A percentile compares a stretch with the other conserved stretches of the same genome.
Conservation (phyloP, 1,284 basidiomycete species). For the Leccinum pachyderme region DNA sequence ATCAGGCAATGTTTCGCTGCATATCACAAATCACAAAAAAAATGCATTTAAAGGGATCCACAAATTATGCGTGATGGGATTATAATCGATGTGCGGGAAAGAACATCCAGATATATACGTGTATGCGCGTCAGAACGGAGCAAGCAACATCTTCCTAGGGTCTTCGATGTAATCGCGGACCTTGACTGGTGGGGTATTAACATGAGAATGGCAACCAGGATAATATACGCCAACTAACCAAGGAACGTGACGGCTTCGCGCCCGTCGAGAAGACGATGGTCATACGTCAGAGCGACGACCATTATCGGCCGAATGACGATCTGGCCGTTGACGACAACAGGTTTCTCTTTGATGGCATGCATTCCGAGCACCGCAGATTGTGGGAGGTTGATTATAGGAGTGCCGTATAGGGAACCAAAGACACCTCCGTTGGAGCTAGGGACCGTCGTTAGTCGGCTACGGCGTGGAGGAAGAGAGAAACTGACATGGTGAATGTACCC, state of each 20-base stretch:
- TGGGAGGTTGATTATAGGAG: conserved; percentile 96
- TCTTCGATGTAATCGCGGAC: conserved; percentile 58
- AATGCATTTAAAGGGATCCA: not conserved
- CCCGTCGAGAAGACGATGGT: conserved; percentile 95
- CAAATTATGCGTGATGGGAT: conserved; percentile 13
- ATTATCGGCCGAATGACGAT: conserved; percentile 97
- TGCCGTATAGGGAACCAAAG: conserved; percentile 95
- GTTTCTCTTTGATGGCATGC: conserved; percentile 94
- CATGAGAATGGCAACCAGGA: not conserved
- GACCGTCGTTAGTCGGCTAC: conserved; percentile 4
- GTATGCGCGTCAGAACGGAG: conserved; percentile 19
- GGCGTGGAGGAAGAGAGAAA: conserved; percentile 11
- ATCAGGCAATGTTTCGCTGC: too few species aligned
- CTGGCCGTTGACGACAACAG: conserved; percentile 92
- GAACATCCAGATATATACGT: conserved; percentile 1
- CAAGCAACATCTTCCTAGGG: conserved; percentile 56
- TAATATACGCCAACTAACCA: conserved; percentile 51
- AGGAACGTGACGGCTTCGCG: conserved; percentile 98
- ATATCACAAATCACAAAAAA: conserved; percentile 4
- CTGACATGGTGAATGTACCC: conserved; percentile 95
- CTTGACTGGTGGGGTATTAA: conserved; percentile 47
- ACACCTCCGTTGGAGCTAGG: conserved; percentile 95
- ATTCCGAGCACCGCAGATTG: conserved; percentile 95
- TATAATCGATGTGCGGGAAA: conserved; percentile 9
- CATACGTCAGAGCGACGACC: conserved; percentile 93